These are phyloP conservation scores for Neofusicoccum umdonicola DNA, from an alignment of 2,329 filamentous ascomycete species.

Conservation along the genomic window DNA sequence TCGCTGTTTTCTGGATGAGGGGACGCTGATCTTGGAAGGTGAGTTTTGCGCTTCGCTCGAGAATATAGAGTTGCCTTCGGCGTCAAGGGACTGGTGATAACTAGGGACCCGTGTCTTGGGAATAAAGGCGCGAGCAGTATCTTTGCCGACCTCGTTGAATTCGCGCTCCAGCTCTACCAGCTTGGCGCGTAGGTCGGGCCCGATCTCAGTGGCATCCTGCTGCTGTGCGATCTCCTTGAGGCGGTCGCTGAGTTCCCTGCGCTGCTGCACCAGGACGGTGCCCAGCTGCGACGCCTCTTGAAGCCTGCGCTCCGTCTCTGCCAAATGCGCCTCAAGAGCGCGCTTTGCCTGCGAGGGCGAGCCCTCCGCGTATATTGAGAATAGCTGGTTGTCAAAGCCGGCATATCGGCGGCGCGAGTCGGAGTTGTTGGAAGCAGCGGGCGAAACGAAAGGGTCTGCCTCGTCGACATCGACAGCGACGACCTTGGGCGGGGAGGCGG, in stretches of 20 bases:
- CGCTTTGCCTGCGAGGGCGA: constrained; percentile 86
- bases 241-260: constrained; percentile 76
- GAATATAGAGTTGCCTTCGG: constrained; percentile 51
- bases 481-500: constrained; percentile 42
- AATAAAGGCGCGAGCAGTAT: constrained; percentile 84
- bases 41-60: constrained; percentile 81
- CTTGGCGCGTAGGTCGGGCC: constrained; percentile 77
- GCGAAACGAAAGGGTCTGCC: constrained; percentile 46
- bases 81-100: constrained; percentile 30
- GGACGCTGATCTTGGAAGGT: constrained; percentile 83
- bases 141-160: constrained; percentile 88
- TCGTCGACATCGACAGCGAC: constrained; percentile 38
- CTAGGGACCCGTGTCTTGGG: constrained; percentile 76
- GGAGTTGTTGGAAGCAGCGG: constrained; percentile 28
- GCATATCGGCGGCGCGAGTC: constrained; percentile 67
- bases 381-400: constrained; percentile 76
- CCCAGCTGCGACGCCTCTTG: constrained; percentile 89
- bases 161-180: constrained; percentile 87
- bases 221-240: constrained; percentile 81
- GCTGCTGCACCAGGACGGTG: constrained; percentile 81
- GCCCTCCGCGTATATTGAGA: constrained; percentile 70
- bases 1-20: constrained; percentile 74
- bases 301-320: constrained; percentile 86
- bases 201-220: constrained; percentile 68
- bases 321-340: constrained; percentile 84